Evolutionary conservation across 257 asterid species (phyloP), one percentile per base, ranked within the genome.

Genomic region (Fraxinus cuspidata): DNA sequence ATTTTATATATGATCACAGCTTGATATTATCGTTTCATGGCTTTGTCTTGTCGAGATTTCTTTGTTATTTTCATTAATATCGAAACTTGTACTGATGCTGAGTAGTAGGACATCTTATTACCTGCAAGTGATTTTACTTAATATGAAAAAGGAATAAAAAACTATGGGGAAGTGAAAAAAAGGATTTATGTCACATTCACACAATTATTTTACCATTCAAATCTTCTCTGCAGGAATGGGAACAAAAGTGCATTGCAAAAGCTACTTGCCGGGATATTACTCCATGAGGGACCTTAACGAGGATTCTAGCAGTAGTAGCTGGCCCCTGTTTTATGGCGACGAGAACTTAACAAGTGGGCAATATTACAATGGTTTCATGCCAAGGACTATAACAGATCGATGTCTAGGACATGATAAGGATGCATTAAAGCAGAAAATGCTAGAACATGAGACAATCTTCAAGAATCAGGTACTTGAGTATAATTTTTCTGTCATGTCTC

Each of bases 211-310:
- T 21, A 23, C 31, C 68, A 60, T 10, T 23, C 29, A 58, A 23
- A 23, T 60, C 29, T 60, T 21, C 78, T 80, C 53, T 76, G 82
- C 89, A 95, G 99, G 96, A 82, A 91, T 95, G 98, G 98, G 96
- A 86, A 91, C 95, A 79, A 90, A 90, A 85, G 91, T 94, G 79
- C 89, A 94, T 74, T 83, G 84, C 88, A 87, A 91, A 87, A 92
- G 91, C 92, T 86, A 82, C 83, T 81, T 90, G 81, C 91, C 97
- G 10, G 92, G 89, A 28, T 87, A 79, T 90, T 83, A 85, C 84
- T 86, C 90, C 81, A 95, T 95, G 98, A 91, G 94, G 83, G 91
- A 95, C 88, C 96, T 90, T 77, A 95, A 92, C 77, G 99, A 90
- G 82, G 97, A 92, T 87, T 90, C 92, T 71, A 92, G 92, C 87